Conservation (phyloP, 345 rosid species). For the Moricandia arvensis region DNA sequence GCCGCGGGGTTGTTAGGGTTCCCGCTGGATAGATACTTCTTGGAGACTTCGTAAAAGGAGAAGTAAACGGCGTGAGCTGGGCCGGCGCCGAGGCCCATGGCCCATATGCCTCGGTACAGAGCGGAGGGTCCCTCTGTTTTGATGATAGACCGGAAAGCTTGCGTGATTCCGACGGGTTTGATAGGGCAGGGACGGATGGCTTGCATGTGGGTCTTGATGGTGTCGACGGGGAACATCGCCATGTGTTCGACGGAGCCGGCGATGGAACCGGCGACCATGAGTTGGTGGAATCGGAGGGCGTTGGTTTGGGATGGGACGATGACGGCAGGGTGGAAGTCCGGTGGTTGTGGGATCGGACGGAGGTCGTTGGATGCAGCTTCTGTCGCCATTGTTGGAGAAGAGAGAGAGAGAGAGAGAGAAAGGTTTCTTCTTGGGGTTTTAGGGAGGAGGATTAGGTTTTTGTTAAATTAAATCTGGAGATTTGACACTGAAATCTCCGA, state of each 20-base stretch:
- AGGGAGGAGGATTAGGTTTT: no score
- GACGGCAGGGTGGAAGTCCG: conserved; percentile 62
- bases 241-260: conserved; percentile 95
- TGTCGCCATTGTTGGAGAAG: conserved; percentile 45
- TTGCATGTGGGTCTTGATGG: conserved; percentile 96
- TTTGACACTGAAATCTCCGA: conserved; percentile 28
- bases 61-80: conserved; percentile 98
- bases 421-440: no score
- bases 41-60: conserved; percentile 78
- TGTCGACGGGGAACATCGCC: conserved; percentile 99
- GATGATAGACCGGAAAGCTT: conserved; percentile 75
- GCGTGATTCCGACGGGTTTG: conserved; percentile 66
- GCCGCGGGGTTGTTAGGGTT: conserved; percentile 75
- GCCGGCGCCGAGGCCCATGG: conserved; percentile 99
- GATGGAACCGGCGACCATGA: conserved; percentile 91
- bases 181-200: conserved; percentile 92
- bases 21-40: conserved; percentile 62
- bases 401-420: no score
- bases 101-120: conserved; percentile 88
- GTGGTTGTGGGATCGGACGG: conserved; percentile 55
- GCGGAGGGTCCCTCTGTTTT: conserved; percentile 66
- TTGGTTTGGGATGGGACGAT: conserved; percentile 40
- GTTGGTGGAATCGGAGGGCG: conserved; percentile 87
- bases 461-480: conserved; percentile 33
- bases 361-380: conserved; percentile 76